Percentiles rank a stretch among this genome's conserved stretches.
phyloP scores from a whole-genome alignment of 441 rosid species.

The Iberis amara region DNA sequence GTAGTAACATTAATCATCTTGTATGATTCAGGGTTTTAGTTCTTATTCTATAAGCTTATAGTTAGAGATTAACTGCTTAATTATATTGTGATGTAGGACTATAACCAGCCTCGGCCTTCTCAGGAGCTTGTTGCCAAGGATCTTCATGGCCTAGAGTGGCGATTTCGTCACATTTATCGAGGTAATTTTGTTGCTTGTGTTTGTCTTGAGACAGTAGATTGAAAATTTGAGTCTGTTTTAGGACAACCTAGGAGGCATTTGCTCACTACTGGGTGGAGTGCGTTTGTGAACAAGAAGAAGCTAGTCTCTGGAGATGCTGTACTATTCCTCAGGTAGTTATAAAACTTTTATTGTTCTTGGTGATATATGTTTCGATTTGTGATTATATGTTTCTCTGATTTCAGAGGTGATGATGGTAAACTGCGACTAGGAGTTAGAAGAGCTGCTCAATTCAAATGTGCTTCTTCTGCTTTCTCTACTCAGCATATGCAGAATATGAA shows the following conservation, averaged over 20 bases:
- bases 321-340: constrained; percentile 76
- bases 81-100: constrained; percentile 51
- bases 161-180: constrained; percentile 84
- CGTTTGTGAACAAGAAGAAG: constrained; percentile 92
- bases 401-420: constrained; percentile 88
- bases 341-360: background rate
- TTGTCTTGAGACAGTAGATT: constrained; percentile 1
- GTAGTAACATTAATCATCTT: background rate
- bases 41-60: background rate
- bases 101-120: constrained; percentile 86
- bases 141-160: constrained; percentile 89
- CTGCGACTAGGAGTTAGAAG: constrained; percentile 84
- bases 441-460: constrained; percentile 66
- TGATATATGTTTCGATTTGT: no score
- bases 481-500: constrained; percentile 44
- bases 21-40: background rate
- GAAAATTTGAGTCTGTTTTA: constrained; percentile 22
- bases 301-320: constrained; percentile 98
- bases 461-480: constrained; percentile 43
- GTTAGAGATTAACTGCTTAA: background rate
- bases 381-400: constrained; percentile 12
- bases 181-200: constrained; percentile 30
- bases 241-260: constrained; percentile 98
- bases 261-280: constrained; percentile 98
- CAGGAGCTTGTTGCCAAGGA: constrained; percentile 95